Evolutionary conservation across 352 stramenopile species (phyloP).

Genomic region (Pythium guiyangense): DNA sequence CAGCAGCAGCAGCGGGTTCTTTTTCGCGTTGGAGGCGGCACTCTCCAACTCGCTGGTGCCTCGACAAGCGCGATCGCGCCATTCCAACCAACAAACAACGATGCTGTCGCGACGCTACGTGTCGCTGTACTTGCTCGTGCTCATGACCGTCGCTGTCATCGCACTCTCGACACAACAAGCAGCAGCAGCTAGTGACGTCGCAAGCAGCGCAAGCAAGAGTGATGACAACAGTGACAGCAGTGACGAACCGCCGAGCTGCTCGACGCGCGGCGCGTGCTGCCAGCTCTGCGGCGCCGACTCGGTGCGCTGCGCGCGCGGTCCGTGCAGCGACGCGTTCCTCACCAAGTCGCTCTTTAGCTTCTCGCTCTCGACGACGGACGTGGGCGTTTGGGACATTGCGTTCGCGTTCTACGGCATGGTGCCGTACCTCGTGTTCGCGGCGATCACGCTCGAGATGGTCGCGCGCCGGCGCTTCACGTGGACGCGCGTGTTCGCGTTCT

Average conservation of each 20-base stretch:
- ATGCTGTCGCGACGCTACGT: too few species aligned
- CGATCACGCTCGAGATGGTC: slow-evolving; percentile 28
- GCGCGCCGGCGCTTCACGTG: slow-evolving; percentile 29
- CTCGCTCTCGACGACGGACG: slow-evolving; percentile 23
- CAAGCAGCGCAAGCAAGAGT: too few species aligned
- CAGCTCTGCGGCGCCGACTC: slow-evolving; percentile 36
- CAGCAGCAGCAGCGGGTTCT: too few species aligned
- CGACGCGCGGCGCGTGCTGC: slow-evolving; percentile 32
- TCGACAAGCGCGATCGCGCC: too few species aligned
- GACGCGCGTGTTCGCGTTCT: slow-evolving; percentile 38
- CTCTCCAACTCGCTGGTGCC: too few species aligned
- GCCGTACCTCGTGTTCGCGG: slow-evolving; percentile 19
- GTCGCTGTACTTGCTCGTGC: too few species aligned
- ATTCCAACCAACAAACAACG: too few species aligned
- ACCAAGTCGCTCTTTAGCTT: slow-evolving; percentile 48
- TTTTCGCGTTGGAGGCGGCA: too few species aligned
- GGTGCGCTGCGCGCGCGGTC: slow-evolving; percentile 38
- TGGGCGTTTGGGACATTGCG: slow-evolving; percentile 43
- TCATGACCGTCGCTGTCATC: too few species aligned
- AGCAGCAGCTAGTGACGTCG: too few species aligned
- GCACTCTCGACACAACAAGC: too few species aligned
- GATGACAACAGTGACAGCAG: not conserved
- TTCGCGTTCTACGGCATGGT: slow-evolving; percentile 55
- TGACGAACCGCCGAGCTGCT: slow-evolving; percentile 2
- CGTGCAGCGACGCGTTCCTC: slow-evolving; percentile 41